Evolutionary conservation across 129 eudicot species (phyloP), one percentile per base, ranked within the genome.

Genomic region (Silybum marianum): DNA sequence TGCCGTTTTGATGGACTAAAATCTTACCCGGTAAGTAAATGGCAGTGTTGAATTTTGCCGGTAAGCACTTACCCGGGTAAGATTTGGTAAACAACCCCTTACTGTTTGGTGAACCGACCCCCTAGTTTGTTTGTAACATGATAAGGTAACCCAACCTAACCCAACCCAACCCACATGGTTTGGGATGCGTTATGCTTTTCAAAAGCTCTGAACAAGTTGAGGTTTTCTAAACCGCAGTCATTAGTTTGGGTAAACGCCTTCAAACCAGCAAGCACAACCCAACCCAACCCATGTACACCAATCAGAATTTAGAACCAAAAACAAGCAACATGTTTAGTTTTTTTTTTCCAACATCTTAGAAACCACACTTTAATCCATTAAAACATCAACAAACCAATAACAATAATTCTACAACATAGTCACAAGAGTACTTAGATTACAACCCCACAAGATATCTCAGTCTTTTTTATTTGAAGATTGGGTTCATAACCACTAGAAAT

Each of bases 321-420:
- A 28, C 18, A 51, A 69, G 75, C 30, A 38, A 54, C 78, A 42
- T 46, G 54, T 46, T 71, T 40, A 40, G 76, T 40, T 34, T 72
- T 39, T 40, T 34, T 72, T 39, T 38, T 42, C 7, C 40, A 46
- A 51, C 42, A 14, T 7, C 23, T 26, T 58, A 54, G 12, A 77
- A 83, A 77, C 34, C 78, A 63, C 73, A 54, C 71, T n/a, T 58
- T 28, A 83, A 22, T 77, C 38, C 74, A 83, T 77, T 78, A 63
- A 77, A 77, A 39, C 66, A 71, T 40, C 69, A 42, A 76, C 44
- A 4, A 76, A 74, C 42, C 69, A 28, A 68, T n/a, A 23, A 70
- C 71, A 58, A 1, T 12, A 42, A 54, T 36, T 74, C 77, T 83
- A 77, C 86, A 83, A 70, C 69, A 77, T 7, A 58, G 9, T 58